Base-by-base conservation (phyloP, 2,329 filamentous ascomycete genomes). In the Claviceps pazoutovae region DNA sequence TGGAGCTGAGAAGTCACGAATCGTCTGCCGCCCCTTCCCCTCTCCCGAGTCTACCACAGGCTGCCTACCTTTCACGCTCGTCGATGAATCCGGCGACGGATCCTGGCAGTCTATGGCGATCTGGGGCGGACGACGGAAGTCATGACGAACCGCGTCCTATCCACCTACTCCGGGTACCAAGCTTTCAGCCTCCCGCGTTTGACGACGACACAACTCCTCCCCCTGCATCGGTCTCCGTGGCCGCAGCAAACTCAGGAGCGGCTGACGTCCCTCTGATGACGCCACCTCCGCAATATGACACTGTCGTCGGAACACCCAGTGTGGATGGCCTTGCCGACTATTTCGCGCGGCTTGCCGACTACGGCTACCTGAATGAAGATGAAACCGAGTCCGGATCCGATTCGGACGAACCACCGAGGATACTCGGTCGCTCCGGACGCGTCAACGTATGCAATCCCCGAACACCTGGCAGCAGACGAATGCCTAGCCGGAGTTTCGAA, bases 111-210 rank as follows among this genome's bases (percentile, higher is more conserved):
- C 53, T 54, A 5, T 34, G 53, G 2, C 46, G 49, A 7, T 54
- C 56, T 3, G 50, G 26, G 5, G 52, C 56, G n/a, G 50, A 49
- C 1, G 41, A 50, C 3, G 55, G 49, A 5, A 46, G 48, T 5
- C 49, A 58, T 2, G 50, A 42, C 19, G 60, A 74, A 7, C 71
- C 78, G 38, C 78, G 88, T 5, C 89, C 90, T 0, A 94, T 95
- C 50, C 90, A 95, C 64, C 75, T 95, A 2, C 69, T 95, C 36
- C 82, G 90, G 23, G 78, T 81, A 5, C 90, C 90, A 0, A 94
- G 88, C 0, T 95, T 89, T 69, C 89, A 89, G 54, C 90, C 90
- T 2, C 89, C 90, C 0, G 80, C 87, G 0, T 95, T 95, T 61
- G 84, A 93, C 55, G 88, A 88, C 5, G 85, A 94, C 50, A 62